Evolutionary conservation across 1,284 basidiomycete genomes (phyloP).

Genomic region (Taiwanofungus camphoratus): DNA sequence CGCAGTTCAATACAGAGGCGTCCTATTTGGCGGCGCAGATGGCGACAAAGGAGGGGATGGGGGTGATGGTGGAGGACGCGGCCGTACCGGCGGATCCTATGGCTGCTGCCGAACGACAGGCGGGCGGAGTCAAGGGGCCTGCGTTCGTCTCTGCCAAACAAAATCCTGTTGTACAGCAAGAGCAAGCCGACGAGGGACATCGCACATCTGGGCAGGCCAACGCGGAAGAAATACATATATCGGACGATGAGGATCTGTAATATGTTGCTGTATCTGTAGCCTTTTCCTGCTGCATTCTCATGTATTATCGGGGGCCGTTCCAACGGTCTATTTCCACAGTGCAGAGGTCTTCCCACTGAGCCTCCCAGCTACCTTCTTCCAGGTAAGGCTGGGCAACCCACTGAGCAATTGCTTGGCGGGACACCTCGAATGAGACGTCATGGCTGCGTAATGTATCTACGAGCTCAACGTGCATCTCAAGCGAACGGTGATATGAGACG

Average conservation of each 20-base stretch:
- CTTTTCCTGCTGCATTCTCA: constrained; percentile 8
- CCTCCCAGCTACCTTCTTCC: constrained; percentile 61
- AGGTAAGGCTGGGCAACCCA: constrained; percentile 66
- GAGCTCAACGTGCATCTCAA: constrained; percentile 50
- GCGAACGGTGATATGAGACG: constrained; percentile 61
- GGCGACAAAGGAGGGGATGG: constrained; percentile 55
- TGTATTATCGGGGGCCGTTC: constrained; percentile 33
- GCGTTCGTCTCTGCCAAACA: constrained; percentile 33
- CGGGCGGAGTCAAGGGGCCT: constrained; percentile 29
- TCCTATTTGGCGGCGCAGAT: constrained; percentile 85
- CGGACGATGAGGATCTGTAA: constrained; percentile 67
- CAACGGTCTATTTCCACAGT: constrained; percentile 67
- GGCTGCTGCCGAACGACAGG: constrained; percentile 52
- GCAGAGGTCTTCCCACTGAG: constrained; percentile 71
- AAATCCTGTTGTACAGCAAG: constrained; percentile 20
- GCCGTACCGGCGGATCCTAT: constrained; percentile 61
- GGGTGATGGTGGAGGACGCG: constrained; percentile 47
- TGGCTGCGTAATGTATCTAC: constrained; percentile 57
- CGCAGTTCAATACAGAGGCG: constrained; percentile 96
- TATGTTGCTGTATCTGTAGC: constrained; percentile 12
- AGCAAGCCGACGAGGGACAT: constrained; percentile 20
- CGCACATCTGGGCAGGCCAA: constrained; percentile 39
- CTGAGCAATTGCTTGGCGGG: constrained; percentile 49
- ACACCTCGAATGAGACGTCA: constrained; percentile 59
- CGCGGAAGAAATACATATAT: constrained; percentile 79